phyloP scores from a whole-genome alignment of 345 rosid species.

The Ceriops tagal region DNA sequence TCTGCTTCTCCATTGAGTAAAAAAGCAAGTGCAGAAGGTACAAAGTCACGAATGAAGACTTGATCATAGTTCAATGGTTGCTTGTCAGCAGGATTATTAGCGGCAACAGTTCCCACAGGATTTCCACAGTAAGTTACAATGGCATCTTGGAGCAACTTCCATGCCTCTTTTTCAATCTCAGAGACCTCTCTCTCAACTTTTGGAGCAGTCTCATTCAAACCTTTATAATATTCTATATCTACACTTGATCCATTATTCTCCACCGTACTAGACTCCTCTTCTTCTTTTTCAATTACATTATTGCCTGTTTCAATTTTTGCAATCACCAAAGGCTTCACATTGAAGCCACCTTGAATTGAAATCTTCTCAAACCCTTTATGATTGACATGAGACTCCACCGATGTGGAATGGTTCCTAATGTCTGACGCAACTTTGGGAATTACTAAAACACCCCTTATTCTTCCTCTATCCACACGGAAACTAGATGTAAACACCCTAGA shows the following conservation, averaged over 20 bases:
- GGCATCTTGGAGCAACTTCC: constrained; percentile 74
- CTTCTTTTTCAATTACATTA: constrained; percentile 29
- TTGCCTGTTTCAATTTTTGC: constrained; percentile 39
- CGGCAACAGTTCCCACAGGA: constrained; percentile 89
- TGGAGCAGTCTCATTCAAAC: constrained; percentile 34
- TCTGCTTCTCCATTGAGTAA: constrained; percentile 82
- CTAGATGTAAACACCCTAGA: constrained; percentile 28
- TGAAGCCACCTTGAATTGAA: constrained; percentile 64
- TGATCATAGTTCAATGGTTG: constrained; percentile 87
- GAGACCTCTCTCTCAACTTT: constrained; percentile 48
- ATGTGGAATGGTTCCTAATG: constrained; percentile 67
- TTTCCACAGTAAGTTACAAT: constrained; percentile 71
- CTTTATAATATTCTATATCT: constrained; percentile 34
- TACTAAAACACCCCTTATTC: constrained; percentile 67
- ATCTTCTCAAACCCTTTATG: constrained; percentile 66
- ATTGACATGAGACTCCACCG: constrained; percentile 52
- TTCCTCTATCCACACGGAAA: constrained; percentile 25
- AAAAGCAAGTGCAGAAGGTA: constrained; percentile 91
- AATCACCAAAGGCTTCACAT: constrained; percentile 58
- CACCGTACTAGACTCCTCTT: constrained; percentile 30
- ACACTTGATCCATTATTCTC: constrained; percentile 32
- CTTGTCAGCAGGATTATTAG: constrained; percentile 64
- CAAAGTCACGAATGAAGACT: constrained; percentile 92
- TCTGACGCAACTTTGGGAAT: constrained; percentile 67
- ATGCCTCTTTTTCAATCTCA: constrained; percentile 70